Evolutionary conservation across 352 stramenopile genomes (phyloP).

Genomic region (Phytophthora capsici): DNA sequence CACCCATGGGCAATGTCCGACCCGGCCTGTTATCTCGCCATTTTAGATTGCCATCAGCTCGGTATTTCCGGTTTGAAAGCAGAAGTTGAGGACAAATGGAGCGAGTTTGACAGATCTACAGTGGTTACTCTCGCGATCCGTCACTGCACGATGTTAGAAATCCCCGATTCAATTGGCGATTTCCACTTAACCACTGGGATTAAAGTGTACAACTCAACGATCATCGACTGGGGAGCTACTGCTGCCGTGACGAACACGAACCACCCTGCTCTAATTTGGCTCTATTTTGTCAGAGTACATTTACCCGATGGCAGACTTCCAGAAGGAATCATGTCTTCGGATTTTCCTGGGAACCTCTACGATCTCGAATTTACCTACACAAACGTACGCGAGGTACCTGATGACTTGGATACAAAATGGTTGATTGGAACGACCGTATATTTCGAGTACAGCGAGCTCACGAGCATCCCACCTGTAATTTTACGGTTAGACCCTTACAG

Average conservation of each 20-base stretch:
- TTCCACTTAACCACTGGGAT: slow-evolving; percentile 29
- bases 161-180: slow-evolving; percentile 24
- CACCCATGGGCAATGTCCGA: slow-evolving; percentile 25
- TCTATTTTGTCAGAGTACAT: slow-evolving; percentile 33
- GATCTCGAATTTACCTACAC: slow-evolving; percentile 42
- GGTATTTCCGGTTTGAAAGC: slow-evolving; percentile 7
- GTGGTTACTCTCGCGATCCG: slow-evolving; percentile 35
- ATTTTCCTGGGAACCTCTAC: slow-evolving; percentile 20
- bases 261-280: slow-evolving; percentile 23
- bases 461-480: slow-evolving; percentile 7
- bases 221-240: slow-evolving; percentile 26
- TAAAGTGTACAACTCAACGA: slow-evolving; percentile 51
- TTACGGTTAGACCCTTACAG: slow-evolving; percentile 13
- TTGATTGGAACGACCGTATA: slow-evolving; percentile 27
- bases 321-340: slow-evolving; percentile 10
- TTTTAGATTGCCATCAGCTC: slow-evolving; percentile 35
- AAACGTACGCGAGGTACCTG: slow-evolving; percentile 44
- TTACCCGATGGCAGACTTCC: slow-evolving; percentile 16
- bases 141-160: slow-evolving; percentile 32
- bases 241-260: slow-evolving; percentile 35
- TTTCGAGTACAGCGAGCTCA: slow-evolving; percentile 36
- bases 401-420: slow-evolving; percentile 49
- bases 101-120: slow-evolving; percentile 18
- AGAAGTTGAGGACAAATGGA: slow-evolving; percentile 24
- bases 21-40: slow-evolving; percentile 34